These are phyloP conservation scores for Kondoa malvinella DNA, from an alignment of 768 basidiomycete genomes.

Conservation along the genomic window DNA sequence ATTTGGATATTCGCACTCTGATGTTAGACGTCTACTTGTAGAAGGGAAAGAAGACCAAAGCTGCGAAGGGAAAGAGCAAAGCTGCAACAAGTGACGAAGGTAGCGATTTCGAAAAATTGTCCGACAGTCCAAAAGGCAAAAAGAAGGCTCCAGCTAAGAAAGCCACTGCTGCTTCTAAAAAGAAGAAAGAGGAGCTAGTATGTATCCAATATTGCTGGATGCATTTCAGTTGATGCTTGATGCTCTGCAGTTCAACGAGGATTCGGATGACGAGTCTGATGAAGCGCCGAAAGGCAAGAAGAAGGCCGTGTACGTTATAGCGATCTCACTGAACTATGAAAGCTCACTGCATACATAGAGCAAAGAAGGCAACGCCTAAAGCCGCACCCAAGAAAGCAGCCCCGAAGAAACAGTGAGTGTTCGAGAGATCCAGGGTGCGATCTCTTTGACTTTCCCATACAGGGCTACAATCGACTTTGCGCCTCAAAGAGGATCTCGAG, in stretches of 20 bases:
- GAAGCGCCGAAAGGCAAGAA: slow-evolving; percentile 11
- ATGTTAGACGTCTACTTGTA: too few relatives aligned
- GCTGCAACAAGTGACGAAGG: slow-evolving; percentile 12
- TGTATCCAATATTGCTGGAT: not conserved
- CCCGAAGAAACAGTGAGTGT: slow-evolving; percentile 1
- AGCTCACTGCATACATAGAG: not conserved
- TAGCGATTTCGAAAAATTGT: slow-evolving; percentile 14
- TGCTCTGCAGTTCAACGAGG: slow-evolving; percentile 14
- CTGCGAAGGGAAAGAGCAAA: slow-evolving; percentile 20
- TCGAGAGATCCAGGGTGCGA: not conserved
- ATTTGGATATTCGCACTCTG: not conserved
- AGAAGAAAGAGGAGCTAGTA: slow-evolving; percentile 12
- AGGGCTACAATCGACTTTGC: slow-evolving; percentile 1
- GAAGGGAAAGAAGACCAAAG: not conserved
- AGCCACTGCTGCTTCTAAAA: slow-evolving; percentile 9
- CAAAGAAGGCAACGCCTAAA: slow-evolving; percentile 13
- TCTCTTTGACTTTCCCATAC: not conserved
- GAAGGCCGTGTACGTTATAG: slow-evolving; percentile 13
- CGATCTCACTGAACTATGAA: not conserved
- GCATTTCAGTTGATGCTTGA: too few relatives aligned
- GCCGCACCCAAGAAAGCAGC: slow-evolving; percentile 9
- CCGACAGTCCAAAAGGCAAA: slow-evolving; percentile 4
- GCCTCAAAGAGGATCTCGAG: not conserved
- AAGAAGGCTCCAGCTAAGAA: slow-evolving; percentile 12
- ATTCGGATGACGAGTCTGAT: slow-evolving; percentile 11